Conservation (phyloP, 2,329 filamentous ascomycete species). For the Diplodia scrobiculata region DNA sequence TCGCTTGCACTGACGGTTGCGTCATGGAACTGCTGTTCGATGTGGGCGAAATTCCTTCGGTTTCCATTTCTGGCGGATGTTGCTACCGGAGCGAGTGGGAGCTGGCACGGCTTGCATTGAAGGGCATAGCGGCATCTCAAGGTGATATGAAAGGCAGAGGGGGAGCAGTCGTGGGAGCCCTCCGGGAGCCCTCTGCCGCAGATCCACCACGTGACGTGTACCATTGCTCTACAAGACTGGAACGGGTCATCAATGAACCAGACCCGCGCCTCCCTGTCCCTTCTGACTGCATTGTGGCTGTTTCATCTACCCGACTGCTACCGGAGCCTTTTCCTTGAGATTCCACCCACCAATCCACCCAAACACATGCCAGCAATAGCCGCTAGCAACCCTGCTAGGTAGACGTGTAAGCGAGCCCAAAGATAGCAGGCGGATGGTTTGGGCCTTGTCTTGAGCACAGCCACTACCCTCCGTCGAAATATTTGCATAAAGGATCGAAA, state of each 20-base stretch:
- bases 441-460: conserved; percentile 6
- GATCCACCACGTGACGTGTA: conserved; percentile 27
- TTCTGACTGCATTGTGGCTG: neutral
- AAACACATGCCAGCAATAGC: conserved; percentile 17
- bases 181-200: conserved; percentile 19
- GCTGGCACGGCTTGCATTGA: conserved; percentile 20
- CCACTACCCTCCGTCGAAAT: neutral
- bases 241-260: conserved; percentile 16
- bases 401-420: conserved; percentile 22
- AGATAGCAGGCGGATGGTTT: conserved; percentile 14
- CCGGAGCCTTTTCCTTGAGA: conserved; percentile 5
- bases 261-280: neutral
- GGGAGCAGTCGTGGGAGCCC: conserved; percentile 27
- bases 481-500: neutral
- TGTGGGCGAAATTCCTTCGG: conserved; percentile 26
- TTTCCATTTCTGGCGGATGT: conserved; percentile 17
- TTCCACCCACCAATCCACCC: neutral
- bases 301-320: conserved; percentile 14
- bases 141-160: conserved; percentile 25
- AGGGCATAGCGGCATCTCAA: conserved; percentile 28
- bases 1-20: conserved; percentile 25
- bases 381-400: conserved; percentile 25
- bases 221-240: neutral
- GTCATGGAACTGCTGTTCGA: conserved; percentile 23
- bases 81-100: conserved; percentile 11